Base-by-base conservation (phyloP, 176 grass and related monocot genomes). In the Ensete glaucum region DNA sequence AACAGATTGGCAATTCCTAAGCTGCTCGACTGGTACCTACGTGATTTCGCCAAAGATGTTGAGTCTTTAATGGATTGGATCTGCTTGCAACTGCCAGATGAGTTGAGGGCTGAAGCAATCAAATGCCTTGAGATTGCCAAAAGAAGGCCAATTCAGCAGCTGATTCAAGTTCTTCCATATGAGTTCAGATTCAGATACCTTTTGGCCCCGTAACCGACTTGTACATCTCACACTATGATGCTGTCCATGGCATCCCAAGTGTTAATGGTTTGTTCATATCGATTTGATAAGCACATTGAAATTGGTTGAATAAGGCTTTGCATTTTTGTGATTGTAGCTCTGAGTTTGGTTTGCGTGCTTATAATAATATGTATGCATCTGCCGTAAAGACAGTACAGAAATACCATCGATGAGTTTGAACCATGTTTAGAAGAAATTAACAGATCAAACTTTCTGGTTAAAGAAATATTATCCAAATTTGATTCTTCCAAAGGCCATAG, bases 1-100 rank as follows among this genome's bases (percentile, higher is more conserved):
- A 84, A 75, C 70, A 84, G 79, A 67, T 81, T 99, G 0, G 88
- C 88, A 6, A 87, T 99, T 62, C 96, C 96, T 34, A 99, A 99
- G 80, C 83, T 99, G 1, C 82, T 99, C 55, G 87, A 99, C 26
- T 95, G 96, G 91, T 95, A 91, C 62, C 82, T 99, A 26, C 86
- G 87, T 4, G 92, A 96, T 64, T 96, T 96, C 54, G 92, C 92
- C 13, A 99, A 99, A 74, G 88, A 99, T 75, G 83, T 95, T 71
- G 91, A 89, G 51, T 91, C 96, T 16, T 86, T 99, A 74, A 91
- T 99, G 91, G 96, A 95, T 76, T 99, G 96, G 96, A 88, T 99
- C 3, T 99, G 91, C 83, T 78, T 99, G 78, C 96, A 99, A 76
- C 78, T 99, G 24, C 96, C 91, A 2, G 16, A 51, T 43, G 82